phyloP scores from a whole-genome alignment of 352 stramenopile species.

The Globisporangium megalacanthum region DNA sequence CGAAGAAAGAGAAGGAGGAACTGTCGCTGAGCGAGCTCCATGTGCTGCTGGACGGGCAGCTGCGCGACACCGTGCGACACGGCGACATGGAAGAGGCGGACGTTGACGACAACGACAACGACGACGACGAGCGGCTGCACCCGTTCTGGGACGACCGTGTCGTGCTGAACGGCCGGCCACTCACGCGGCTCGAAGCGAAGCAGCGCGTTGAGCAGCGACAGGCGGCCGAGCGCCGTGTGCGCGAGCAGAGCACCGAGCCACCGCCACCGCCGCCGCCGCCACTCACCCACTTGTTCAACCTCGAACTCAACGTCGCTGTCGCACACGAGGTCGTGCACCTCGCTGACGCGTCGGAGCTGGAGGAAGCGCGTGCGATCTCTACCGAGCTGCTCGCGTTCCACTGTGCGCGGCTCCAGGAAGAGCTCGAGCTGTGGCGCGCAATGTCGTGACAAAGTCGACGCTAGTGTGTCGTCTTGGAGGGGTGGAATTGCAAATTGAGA shows the following conservation, averaged over 20 bases:
- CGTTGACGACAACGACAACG: not conserved
- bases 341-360: not conserved
- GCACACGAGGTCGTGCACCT: constrained; percentile 6
- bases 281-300: constrained; percentile 25
- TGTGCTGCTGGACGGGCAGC: constrained; percentile 28
- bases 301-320: constrained; percentile 13
- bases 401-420: constrained; percentile 9
- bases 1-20: constrained; percentile 47
- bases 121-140: not conserved
- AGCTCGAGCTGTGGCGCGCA: constrained; percentile 13
- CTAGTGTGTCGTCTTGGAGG: no score
- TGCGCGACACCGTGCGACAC: not conserved
- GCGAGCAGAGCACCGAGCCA: constrained; percentile 2
- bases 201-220: constrained; percentile 33
- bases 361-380: constrained; percentile 9
- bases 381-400: constrained; percentile 18
- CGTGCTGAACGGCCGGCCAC: constrained; percentile 26
- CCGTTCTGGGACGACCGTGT: constrained; percentile 46
- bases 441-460: not conserved
- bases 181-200: constrained; percentile 24
- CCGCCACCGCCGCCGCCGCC: not conserved
- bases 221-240: constrained; percentile 23
- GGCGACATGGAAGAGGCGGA: not conserved
- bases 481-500: no score
- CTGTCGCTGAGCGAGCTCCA: constrained; percentile 50